Evolutionary conservation across 2,329 filamentous ascomycete species (phyloP).

Genomic region (Penicillium sp.): DNA sequence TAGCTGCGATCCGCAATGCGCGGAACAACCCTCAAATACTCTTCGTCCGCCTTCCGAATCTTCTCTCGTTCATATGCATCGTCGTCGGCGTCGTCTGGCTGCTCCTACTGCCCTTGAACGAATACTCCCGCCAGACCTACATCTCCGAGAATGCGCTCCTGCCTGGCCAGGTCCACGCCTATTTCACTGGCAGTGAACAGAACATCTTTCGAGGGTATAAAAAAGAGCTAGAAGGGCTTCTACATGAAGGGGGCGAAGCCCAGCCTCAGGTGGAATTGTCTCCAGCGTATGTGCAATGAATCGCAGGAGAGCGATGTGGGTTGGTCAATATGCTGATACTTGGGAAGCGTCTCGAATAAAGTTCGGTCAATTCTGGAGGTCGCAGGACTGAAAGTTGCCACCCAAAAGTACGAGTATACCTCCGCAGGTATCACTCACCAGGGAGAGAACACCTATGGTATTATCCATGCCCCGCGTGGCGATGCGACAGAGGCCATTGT

Average conservation of each 20-base stretch:
- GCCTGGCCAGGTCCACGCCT: conserved; percentile 94
- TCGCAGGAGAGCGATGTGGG: background rate
- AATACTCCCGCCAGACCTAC: conserved; percentile 89
- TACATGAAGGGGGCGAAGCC: conserved; percentile 29
- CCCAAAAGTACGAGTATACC: conserved; percentile 82
- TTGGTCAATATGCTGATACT: conserved; percentile 18
- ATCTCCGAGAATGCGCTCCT: conserved; percentile 96
- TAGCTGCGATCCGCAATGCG: conserved; percentile 50
- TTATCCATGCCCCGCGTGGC: conserved; percentile 87
- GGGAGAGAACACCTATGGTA: conserved; percentile 89
- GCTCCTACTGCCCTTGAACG: conserved; percentile 79
- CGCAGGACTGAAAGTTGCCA: conserved; percentile 79
- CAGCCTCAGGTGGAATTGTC: conserved; percentile 30
- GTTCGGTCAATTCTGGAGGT: conserved; percentile 73
- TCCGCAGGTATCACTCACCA: conserved; percentile 70
- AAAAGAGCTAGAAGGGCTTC: conserved; percentile 67
- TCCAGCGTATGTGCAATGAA: conserved; percentile 26
- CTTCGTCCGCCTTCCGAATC: conserved; percentile 70
- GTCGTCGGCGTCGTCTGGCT: conserved; percentile 85
- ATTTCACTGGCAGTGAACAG: conserved; percentile 94
- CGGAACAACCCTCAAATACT: conserved; percentile 78
- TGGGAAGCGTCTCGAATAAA: conserved; percentile 58
- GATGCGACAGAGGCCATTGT: conserved; percentile 98
- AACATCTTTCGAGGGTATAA: conserved; percentile 88
- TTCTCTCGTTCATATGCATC: conserved; percentile 81